Conservation (phyloP, 139 green algal species). For the Desmodesmus armatus region DNA sequence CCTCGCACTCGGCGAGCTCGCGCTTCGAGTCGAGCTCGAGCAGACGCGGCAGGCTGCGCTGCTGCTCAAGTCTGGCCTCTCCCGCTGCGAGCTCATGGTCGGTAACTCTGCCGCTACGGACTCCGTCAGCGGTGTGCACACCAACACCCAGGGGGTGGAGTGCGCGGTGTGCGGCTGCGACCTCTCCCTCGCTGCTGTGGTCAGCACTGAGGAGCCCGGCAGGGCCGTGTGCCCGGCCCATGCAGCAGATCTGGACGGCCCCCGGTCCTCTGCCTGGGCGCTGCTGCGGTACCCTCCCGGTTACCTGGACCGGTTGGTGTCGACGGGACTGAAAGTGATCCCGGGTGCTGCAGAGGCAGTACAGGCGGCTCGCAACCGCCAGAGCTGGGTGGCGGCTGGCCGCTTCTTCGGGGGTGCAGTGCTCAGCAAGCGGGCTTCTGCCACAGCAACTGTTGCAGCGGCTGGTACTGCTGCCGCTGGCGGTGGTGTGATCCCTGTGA, state of each 20-base stretch:
- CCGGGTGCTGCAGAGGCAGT: conserved; percentile 26
- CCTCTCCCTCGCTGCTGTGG: conserved; percentile 27
- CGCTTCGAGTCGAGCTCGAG: conserved; percentile 15
- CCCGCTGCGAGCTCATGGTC: not conserved
- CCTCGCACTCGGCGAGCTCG: conserved; percentile 22
- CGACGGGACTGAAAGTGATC: not conserved
- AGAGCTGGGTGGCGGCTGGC: conserved; percentile 30
- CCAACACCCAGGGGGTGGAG: conserved; percentile 41
- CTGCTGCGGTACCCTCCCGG: conserved; percentile 42
- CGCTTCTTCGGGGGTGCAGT: conserved; percentile 21
- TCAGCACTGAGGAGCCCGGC: not conserved
- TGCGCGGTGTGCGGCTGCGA: conserved; percentile 37
- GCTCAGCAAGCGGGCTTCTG: conserved; percentile 10
- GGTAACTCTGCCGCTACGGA: not conserved
- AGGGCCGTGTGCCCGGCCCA: conserved; percentile 31
- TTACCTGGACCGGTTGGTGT: conserved; percentile 27
- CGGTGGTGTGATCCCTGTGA: too few relatives aligned
- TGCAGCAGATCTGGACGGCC: conserved; percentile 8
- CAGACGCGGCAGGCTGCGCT: conserved; percentile 1
- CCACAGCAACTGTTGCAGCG: not conserved
- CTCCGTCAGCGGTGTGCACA: conserved; percentile 5
- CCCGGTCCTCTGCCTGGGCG: not conserved
- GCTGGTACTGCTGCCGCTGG: not conserved
- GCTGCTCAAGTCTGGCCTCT: not conserved
- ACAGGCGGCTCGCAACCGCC: not conserved